Evolutionary conservation across 345 rosid species (phyloP).

Genomic region (Citrus unshiu): DNA sequence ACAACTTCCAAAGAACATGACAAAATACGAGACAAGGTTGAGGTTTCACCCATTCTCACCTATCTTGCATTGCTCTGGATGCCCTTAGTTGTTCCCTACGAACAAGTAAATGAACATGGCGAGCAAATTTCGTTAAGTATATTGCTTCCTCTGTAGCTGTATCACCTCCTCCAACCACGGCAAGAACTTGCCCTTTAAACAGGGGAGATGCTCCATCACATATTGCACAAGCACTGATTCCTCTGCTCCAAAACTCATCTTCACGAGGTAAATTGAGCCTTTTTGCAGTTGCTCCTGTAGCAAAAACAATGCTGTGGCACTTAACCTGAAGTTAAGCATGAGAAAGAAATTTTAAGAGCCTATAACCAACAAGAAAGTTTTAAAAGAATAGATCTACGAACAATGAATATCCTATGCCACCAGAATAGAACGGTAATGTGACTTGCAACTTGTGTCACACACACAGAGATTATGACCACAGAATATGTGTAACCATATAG

Average conservation of each 20-base stretch:
- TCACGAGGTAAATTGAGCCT: constrained; percentile 81
- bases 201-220: constrained; percentile 98
- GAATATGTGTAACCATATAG: background rate
- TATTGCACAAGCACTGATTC: constrained; percentile 98
- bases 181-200: constrained; percentile 92
- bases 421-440: background rate
- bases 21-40: background rate
- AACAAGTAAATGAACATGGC: constrained; percentile 96
- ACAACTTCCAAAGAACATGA: background rate
- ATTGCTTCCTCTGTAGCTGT: constrained; percentile 97
- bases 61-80: constrained; percentile 98
- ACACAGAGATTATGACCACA: background rate
- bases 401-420: background rate
- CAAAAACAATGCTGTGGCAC: constrained; percentile 74
- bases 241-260: constrained; percentile 98
- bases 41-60: constrained; percentile 45
- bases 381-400: background rate
- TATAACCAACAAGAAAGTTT: background rate
- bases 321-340: constrained; percentile 53
- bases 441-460: background rate
- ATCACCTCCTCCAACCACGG: constrained; percentile 99
- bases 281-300: constrained; percentile 95
- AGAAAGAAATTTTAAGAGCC: background rate
- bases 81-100: constrained; percentile 86
- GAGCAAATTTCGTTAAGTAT: constrained; percentile 90